Evolutionary conservation across 1,284 basidiomycete genomes (phyloP).

Genomic region (Veloporphyrellus conicus): DNA sequence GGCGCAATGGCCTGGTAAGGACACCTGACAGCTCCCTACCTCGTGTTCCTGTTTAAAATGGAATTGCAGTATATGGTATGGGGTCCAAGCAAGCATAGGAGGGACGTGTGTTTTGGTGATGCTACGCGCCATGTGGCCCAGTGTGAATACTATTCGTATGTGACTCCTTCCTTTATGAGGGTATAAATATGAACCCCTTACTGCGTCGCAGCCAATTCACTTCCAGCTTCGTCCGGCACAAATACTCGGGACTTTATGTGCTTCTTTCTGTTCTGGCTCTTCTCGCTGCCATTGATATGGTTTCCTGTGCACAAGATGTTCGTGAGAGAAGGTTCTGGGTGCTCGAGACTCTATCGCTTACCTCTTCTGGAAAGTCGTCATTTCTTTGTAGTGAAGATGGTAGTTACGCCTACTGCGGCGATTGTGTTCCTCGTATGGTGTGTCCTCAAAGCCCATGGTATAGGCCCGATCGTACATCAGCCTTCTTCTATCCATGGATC

Average conservation of each 20-base stretch:
- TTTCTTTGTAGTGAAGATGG: constrained; percentile 77
- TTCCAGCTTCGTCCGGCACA: constrained; percentile 68
- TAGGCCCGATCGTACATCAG: constrained; percentile 75
- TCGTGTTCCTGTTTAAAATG: constrained; percentile 18
- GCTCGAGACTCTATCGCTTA: constrained; percentile 9
- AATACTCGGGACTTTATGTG: constrained; percentile 69
- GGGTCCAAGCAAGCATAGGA: constrained; percentile 78
- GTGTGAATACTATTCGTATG: constrained; percentile 64
- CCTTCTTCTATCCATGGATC: constrained; percentile 65
- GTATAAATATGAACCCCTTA: constrained; percentile 1
- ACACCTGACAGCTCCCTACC: constrained; percentile 20
- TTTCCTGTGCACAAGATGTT: constrained; percentile 78
- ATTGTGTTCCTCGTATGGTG: constrained; percentile 81
- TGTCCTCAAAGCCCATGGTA: constrained; percentile 73
- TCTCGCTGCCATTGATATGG: constrained; percentile 76
- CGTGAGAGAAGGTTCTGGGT: constrained; percentile 26
- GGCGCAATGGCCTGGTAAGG: constrained; percentile 72
- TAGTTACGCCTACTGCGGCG: constrained; percentile 69
- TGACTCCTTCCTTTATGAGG: constrained; percentile 9
- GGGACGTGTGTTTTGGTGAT: constrained; percentile 73
- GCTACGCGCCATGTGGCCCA: constrained; percentile 70
- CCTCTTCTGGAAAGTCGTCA: constrained; percentile 51
- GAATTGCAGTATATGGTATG: constrained; percentile 63
- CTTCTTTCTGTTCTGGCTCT: constrained; percentile 85
- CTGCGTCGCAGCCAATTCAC: constrained; percentile 27